Evolutionary conservation across 345 rosid genomes (phyloP).

Genomic region (Excoecaria cochinchinensis): DNA sequence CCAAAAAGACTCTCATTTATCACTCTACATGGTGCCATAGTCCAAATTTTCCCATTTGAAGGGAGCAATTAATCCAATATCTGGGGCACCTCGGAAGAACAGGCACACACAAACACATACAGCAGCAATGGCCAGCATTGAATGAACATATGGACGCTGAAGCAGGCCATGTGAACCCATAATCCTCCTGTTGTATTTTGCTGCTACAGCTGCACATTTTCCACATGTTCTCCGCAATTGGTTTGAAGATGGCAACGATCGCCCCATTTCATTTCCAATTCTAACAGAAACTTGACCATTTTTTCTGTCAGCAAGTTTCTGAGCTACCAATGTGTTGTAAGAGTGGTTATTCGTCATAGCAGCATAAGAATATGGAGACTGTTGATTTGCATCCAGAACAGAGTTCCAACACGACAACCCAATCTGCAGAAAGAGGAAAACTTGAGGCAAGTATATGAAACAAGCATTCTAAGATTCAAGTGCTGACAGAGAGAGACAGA

Average conservation of each 20-base stretch:
- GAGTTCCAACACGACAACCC: constrained; percentile 72
- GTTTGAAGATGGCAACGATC: constrained; percentile 20
- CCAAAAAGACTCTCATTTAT: not conserved
- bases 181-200: constrained; percentile 46
- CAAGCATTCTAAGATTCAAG: no score
- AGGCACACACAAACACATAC: constrained; percentile 94
- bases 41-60: constrained; percentile 81
- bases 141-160: constrained; percentile 71
- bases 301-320: constrained; percentile 63
- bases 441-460: no score
- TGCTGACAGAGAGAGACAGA: not conserved
- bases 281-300: constrained; percentile 66
- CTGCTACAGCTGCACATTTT: constrained; percentile 51
- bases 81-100: constrained; percentile 65
- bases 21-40: constrained; percentile 58
- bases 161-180: constrained; percentile 58
- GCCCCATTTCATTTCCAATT: constrained; percentile 46
- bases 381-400: constrained; percentile 52
- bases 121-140: constrained; percentile 84
- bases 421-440: constrained; percentile 38
- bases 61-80: constrained; percentile 54
- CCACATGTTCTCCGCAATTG: constrained; percentile 46
- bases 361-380: constrained; percentile 67
- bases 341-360: constrained; percentile 57
- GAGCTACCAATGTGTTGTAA: constrained; percentile 62